Evolutionary conservation across 202 grass and related monocot species (phyloP), one percentile per base, ranked within the genome.

Genomic region (Elaeis oleifera): DNA sequence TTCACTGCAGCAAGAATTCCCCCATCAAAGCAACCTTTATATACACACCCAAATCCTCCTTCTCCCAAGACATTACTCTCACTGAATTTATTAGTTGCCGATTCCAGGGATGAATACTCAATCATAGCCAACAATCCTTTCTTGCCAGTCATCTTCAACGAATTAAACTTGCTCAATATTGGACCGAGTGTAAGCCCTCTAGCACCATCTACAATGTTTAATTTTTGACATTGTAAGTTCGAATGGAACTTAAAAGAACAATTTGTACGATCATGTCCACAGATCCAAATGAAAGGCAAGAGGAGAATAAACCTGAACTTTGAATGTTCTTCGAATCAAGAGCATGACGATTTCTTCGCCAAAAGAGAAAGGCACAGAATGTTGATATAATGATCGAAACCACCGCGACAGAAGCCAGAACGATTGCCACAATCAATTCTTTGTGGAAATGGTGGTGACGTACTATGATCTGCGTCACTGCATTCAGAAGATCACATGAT

Each of bases 41-140:
- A 99, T 57, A 99, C 85, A 36, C 63, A 79, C 9, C 88, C 80
- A 52, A 89, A 99, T n/a, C 85, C 85, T 23, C 94, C 88, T 69
- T 79, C 69, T 28, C 94, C 88, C 67, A 99, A 84, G 28, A 94
- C 67, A 68, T 86, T 94, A 52, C 51, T 85, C 64, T 94, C 88
- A 25, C 78, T 80, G 76, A 99, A 99, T 61, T 87, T 86, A 27
- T 76, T 82, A 0, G 88, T 99, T 1, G 82, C 85, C 5, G 22
- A 69, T 65, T 94, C 94, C 70, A 99, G 49, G 5, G 69, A 80
- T 11, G 54, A 18, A 57, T 94, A 99, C 23, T 94, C 85, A 28
- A 99, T 77, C 76, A 76, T 86, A 2, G 75, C 49, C 1, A 79
- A 56, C 66, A 89, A 75, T 16, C 78, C 81, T 66, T 86, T 94